Conservation (phyloP, 148 eudicot species). For the Vaccinium macrocarpon region DNA sequence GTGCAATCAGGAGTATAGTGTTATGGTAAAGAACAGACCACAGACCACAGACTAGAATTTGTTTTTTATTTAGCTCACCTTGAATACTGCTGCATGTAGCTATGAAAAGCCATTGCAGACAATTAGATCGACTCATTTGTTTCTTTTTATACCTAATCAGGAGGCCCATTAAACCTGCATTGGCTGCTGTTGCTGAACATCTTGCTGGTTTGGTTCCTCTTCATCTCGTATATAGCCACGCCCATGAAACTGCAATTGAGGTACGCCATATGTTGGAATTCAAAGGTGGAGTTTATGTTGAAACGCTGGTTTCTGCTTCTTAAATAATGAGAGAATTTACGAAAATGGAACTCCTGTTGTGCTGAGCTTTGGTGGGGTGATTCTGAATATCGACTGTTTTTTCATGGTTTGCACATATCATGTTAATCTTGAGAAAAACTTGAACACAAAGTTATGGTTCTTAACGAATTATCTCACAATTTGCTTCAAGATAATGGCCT, state of each 20-base stretch:
- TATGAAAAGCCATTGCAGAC: background rate
- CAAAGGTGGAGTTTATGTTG: background rate
- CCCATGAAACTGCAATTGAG: slow-evolving; percentile 96
- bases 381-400: background rate
- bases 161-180: slow-evolving; percentile 88
- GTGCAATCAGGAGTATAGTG: background rate
- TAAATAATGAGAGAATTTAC: background rate
- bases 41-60: background rate
- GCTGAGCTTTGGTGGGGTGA: background rate
- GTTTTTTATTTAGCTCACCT: background rate
- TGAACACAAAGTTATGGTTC: no score
- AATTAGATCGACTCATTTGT: slow-evolving; percentile 7
- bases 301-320: background rate
- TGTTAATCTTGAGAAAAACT: no score
- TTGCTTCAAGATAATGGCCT: background rate
- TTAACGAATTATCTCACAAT: background rate
- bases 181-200: slow-evolving; percentile 90
- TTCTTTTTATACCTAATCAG: slow-evolving; percentile 31
- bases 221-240: slow-evolving; percentile 90
- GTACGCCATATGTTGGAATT: slow-evolving; percentile 30
- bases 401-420: background rate
- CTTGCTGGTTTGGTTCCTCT: slow-evolving; percentile 90
- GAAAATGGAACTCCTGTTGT: background rate
- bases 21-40: background rate
- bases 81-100: background rate